Percentiles rank a stretch among this genome's conserved stretches.
These are phyloP conservation scores for Puccinia coronata DNA, from an alignment of 1,284 basidiomycete species.

Conservation along the genomic window DNA sequence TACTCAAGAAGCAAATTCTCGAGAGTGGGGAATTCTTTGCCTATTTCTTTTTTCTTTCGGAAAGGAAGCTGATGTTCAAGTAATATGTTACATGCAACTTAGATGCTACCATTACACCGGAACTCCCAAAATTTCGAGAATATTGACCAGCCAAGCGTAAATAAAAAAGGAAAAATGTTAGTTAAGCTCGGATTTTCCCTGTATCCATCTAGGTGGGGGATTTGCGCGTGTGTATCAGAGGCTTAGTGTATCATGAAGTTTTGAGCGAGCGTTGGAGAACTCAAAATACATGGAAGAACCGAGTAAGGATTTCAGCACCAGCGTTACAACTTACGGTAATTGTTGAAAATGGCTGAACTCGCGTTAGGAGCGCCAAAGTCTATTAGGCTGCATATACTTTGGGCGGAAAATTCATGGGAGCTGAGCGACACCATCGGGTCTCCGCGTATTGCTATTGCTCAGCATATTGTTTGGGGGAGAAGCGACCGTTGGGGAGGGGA, in stretches of 20 bases:
- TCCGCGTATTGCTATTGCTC: background rate
- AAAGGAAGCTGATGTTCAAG: background rate
- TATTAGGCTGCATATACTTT: conserved; percentile 12
- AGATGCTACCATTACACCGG: background rate
- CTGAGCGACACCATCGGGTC: background rate
- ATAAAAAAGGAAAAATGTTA: background rate
- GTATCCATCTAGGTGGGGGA: background rate
- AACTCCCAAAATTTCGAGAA: background rate
- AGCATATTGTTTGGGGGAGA: conserved; percentile 3
- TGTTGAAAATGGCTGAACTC: background rate
- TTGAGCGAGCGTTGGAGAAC: background rate
- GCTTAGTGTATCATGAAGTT: background rate
- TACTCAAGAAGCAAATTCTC: background rate
- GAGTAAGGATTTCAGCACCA: background rate
- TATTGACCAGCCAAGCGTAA: background rate
- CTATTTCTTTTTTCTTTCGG: background rate
- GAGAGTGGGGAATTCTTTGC: background rate
- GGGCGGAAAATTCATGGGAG: too few species aligned
- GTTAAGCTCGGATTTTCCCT: background rate
- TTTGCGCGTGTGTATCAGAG: background rate
- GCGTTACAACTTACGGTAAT: too few species aligned
- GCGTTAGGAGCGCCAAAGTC: background rate
- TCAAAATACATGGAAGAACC: background rate
- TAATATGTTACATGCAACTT: background rate
- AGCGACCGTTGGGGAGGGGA: background rate